Evolutionary conservation across 768 basidiomycete species (phyloP), one percentile per base, ranked within the genome.

Genomic region (Tremella yokohamensis): DNA sequence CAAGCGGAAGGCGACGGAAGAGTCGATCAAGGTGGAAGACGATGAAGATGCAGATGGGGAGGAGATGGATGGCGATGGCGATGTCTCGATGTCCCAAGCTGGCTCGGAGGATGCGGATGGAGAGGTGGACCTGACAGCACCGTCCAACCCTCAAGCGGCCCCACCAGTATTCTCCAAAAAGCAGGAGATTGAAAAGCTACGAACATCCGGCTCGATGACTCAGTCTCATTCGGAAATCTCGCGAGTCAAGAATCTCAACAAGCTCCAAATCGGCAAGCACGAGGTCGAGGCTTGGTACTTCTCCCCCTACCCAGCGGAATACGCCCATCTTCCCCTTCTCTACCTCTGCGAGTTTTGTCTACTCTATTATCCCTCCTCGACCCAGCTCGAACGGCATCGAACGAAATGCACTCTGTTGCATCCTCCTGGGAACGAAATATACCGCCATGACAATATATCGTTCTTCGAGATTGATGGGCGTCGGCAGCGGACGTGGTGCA

Each of bases 211-310:
- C 11, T 97, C 92, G 26, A 98, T 99, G 93, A 98, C 96, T 3
- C 96, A 99, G 78, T 90, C 90, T 49, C 89, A 97, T 60, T 94
- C 91, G 51, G 96, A 99, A 80, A 87, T 99, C 68, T 88, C 94
- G 16, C 86, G 96, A 52, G 96, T 99, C 70, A 98, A 98, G 81
- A 99, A 99, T 76, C 82, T 99, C 66, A 96, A 98, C 77, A 86
- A 89, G 58, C 83, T 99, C 25, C 91, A 94, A 76, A 98, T 99
- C 61, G 96, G 96, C 57, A 85, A 84, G 75, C 87, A 96, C 80
- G 90, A 96, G 79, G 90, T 99, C 66, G 96, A 99, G 68, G 87
- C 96, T n/a, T 99, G 96, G 96, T 99, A 99, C 78, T 98, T 98
- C 82, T 92, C 89, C 70, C 96, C 96, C 20, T 99, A 98, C 79